phyloP scores from a whole-genome alignment of 805 yeast genomes.

The Priceomyces castillae region DNA sequence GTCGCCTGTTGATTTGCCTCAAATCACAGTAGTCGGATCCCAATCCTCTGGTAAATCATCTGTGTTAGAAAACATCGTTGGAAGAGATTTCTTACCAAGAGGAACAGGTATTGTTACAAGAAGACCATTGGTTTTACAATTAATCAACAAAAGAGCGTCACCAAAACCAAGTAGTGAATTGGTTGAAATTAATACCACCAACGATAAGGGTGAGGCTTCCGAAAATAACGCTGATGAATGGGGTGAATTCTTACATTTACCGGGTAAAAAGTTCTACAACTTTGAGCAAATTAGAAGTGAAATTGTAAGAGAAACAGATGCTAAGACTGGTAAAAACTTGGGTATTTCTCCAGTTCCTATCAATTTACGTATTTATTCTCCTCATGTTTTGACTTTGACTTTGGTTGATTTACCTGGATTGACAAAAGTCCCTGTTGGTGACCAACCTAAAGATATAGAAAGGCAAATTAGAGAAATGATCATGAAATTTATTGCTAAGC shows the following conservation, averaged over 20 bases:
- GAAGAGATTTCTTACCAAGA: slow-evolving; percentile 86
- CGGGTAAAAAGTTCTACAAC: slow-evolving; percentile 81
- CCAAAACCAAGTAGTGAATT: slow-evolving; percentile 28
- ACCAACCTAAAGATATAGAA: slow-evolving; percentile 97
- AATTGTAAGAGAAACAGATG: slow-evolving; percentile 88
- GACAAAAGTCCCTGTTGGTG: slow-evolving; percentile 98
- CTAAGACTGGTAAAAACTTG: slow-evolving; percentile 72
- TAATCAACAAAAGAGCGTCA: slow-evolving; percentile 62
- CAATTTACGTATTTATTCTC: slow-evolving; percentile 88
- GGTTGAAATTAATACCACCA: slow-evolving; percentile 41
- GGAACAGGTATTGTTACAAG: slow-evolving; percentile 93
- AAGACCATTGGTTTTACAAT: slow-evolving; percentile 80
- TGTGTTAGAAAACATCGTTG: slow-evolving; percentile 86
- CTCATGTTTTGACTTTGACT: slow-evolving; percentile 90
- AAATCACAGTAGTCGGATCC: slow-evolving; percentile 92
- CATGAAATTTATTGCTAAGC: slow-evolving; percentile 89
- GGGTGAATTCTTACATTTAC: slow-evolving; percentile 96
- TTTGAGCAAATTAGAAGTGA: slow-evolving; percentile 88
- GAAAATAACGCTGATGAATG: slow-evolving; percentile 84
- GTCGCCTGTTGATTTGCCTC: slow-evolving; percentile 91
- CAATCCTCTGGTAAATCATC: slow-evolving; percentile 89
- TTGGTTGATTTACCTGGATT: slow-evolving; percentile 96
- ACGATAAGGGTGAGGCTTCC: slow-evolving; percentile 46
- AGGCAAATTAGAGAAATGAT: slow-evolving; percentile 90
- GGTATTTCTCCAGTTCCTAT: slow-evolving; percentile 94